Base-by-base conservation (phyloP, 2,329 filamentous ascomycete species). In the Fusarium austroafricanum region DNA sequence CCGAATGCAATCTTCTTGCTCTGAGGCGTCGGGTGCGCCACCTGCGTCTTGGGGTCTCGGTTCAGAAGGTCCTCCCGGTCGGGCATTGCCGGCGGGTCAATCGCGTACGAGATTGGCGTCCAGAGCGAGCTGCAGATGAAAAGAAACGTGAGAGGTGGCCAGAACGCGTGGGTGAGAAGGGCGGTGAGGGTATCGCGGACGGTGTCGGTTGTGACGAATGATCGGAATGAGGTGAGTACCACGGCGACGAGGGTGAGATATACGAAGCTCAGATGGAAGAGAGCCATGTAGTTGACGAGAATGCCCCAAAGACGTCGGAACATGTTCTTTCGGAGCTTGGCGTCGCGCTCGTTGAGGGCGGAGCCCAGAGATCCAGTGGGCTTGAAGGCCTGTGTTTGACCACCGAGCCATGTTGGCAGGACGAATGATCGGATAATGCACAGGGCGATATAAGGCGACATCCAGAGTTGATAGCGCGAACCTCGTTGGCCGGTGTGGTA, bases 401-500 rank as follows among this genome's bases (percentile, higher is more conserved):
- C 87, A 17, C 87, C 88, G 17, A 89, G 83, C 86, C 86, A 89
- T 10, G 73, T 82, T 26, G 87, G 87, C 4, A 89, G 79, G 15
- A 88, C 68, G 71, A 89, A 89, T 2, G 86, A 83, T 4, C 86
- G 85, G 51, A 88, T 76, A 54, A 89, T 83, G 70, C 83, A 86
- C 12, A 87, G 79, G 1, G 86, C 84, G 61, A 88, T 86, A 75
- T 88, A 89, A 0, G 87, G 86, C 9, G 86, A 82, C 86, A 89
- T 89, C 86, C 87, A 89, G 28, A 89, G 79, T 75, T 87, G 84
- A 65, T 85, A 84, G 6, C 85, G 80, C 3, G 82, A 81, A 38
- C 85, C 85, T 54, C 86, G 81, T 74, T 87, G 86, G 6, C 85
- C 86, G 12, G 85, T 86, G 73, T 87, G 83, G 71, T 89, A 89